Evolutionary conservation across 768 basidiomycete species (phyloP), one percentile per base, ranked within the genome.

Genomic region (Psilocybe subaeruginosa): DNA sequence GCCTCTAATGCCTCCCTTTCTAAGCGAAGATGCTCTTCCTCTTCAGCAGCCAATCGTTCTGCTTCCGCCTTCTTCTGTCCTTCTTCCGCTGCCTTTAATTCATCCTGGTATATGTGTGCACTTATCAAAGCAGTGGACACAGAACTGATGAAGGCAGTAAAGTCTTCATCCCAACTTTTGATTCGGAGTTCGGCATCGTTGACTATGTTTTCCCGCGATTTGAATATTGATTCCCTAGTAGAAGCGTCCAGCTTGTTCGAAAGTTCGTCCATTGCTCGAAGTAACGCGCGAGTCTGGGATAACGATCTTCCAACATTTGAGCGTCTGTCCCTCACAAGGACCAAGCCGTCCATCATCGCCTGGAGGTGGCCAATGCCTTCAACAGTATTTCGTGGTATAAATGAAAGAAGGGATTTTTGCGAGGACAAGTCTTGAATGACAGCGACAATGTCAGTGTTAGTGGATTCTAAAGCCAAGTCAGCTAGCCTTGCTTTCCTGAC

Each of bases 401-500:
- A 69, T 12, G 71, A 66, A 37, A 83, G 68, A 3, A 76, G 71
- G 17, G 53, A 62, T 59, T 79, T 80, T 31, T 85, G 67, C 2
- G 70, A 64, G 33, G 70, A 64, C 9, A 90, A 70, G 16, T 80
- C 77, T 50, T 74, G 74, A 43, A 72, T 68, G 39, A 82, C 75
- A 27, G 66, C 58, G 35, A 74, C 74, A 45, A 88, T 74, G 35
- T 79, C 74, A 14, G 73, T 66, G 11, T 77, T 58, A 8, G 79
- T 70, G 12, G 73, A 65, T 5, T 73, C 69, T 8, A 85, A 70
- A 16, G 80, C 69, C 0, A 63, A 55, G 63, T 89, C 90, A 23
- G 85, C 68, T n/a, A 77, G 74, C 58, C 79, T 85, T 3, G 87
- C 85, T 64, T 85, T 76, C 35, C 75, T 75, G 12, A 85, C 82